phyloP scores from a whole-genome alignment of 352 stramenopile species.

The Blastocystis hominis region DNA sequence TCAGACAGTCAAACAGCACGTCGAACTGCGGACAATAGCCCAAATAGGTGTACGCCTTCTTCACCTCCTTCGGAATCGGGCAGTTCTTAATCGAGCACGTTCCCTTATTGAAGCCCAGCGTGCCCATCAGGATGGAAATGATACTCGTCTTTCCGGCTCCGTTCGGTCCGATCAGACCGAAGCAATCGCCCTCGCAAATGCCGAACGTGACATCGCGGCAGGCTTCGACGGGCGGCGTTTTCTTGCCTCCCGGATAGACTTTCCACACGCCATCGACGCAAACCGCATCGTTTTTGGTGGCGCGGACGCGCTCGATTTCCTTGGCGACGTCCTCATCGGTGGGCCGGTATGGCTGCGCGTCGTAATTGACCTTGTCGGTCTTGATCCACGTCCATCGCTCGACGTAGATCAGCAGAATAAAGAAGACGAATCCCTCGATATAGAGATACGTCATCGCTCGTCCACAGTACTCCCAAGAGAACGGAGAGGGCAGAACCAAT shows the following conservation, averaged over 20 bases:
- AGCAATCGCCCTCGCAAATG: conserved; percentile 65
- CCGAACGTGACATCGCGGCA: conserved; percentile 68
- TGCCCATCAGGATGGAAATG: conserved; percentile 70
- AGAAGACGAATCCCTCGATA: conserved; percentile 60
- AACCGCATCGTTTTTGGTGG: conserved; percentile 57
- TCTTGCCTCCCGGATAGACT: conserved; percentile 65
- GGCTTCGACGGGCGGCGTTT: conserved; percentile 71
- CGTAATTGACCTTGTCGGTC: conserved; percentile 44
- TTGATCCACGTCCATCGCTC: conserved; percentile 59
- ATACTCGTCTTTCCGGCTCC: conserved; percentile 69
- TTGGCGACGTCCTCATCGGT: conserved; percentile 63
- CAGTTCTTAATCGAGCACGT: conserved; percentile 69
- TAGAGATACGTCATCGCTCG: conserved; percentile 53
- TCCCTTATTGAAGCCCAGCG: conserved; percentile 60
- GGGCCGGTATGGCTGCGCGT: background rate
- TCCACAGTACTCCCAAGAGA: conserved; percentile 62
- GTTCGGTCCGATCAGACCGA: conserved; percentile 69
- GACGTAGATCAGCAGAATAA: conserved; percentile 57
- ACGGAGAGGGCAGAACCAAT: conserved; percentile 58
- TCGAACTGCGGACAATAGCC: conserved; percentile 95
- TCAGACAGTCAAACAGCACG: conserved; percentile 83
- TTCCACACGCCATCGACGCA: conserved; percentile 62
- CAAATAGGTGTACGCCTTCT: conserved; percentile 68
- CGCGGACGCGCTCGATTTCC: conserved; percentile 59
- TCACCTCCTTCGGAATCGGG: conserved; percentile 70